Evolutionary conservation across 345 rosid species (phyloP), one percentile per base, ranked within the genome.

Genomic region (Arabidopsis arenosa): DNA sequence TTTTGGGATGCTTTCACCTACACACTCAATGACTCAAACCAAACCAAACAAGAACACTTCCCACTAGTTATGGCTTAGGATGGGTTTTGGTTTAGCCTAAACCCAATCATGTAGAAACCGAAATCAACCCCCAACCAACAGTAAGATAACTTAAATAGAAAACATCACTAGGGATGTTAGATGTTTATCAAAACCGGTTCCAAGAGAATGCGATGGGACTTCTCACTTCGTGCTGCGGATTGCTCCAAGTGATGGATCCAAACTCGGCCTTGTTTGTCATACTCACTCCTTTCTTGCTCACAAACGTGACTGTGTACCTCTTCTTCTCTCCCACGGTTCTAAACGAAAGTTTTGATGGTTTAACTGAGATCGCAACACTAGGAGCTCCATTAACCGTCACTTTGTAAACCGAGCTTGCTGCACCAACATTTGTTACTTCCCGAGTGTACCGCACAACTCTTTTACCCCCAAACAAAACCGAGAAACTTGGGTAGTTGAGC

Each of bases 401-500:
- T 7, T 77, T 73, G 78, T 93, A 93, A 4, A 64, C 36, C 5
- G 96, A 91, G 37, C 68, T 82, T 0, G 89, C 85, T 5, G 85
- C 48, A 28, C 98, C 98, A 0, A 93, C 98, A 23, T 93, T 93
- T 47, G 97, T 93, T 57, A 93, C 78, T 62, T 77, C 88, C 0
- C 98, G 79, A 5, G 93, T 87, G 84, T 93, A 93, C 11, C 92
- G 80, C 32, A 88, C 91, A 1, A 87, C 88, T 83, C 89, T 80
- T 73, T 89, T 86, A 68, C 59, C 71, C 2, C 85, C 84, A 23
- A 93, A 91, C 80, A 87, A 48, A 41, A 93, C 89, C 0, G 98
- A 93, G 84, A 93, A 93, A 0, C 96, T 91, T 2, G 96, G 98
- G 73, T 93, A 93, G 78, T 93, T 93, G 61, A 93, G 93, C 26